Conservation (phyloP, 306 rosid species). For the Datisca glomerata region DNA sequence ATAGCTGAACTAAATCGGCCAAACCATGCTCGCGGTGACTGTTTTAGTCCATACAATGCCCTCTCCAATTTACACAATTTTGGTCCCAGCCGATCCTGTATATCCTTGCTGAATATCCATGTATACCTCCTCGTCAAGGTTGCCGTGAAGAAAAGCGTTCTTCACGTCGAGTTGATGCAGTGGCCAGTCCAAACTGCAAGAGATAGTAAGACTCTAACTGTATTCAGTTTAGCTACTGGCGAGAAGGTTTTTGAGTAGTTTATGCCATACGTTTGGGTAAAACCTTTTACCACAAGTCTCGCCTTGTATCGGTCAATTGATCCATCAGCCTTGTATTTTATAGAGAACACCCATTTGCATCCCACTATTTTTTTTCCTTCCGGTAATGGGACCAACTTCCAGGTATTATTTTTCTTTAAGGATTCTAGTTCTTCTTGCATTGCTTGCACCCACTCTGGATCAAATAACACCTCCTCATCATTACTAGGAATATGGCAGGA, state of each 20-base stretch:
- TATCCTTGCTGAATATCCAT: too few relatives aligned
- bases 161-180: too few relatives aligned
- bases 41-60: too few relatives aligned
- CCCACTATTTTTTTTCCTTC: not conserved
- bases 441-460: not conserved
- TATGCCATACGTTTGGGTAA: not conserved
- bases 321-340: too few relatives aligned
- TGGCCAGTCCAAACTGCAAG: too few relatives aligned
- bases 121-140: too few relatives aligned
- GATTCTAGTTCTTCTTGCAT: slow-evolving; percentile 2
- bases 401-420: not conserved
- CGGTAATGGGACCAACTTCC: not conserved
- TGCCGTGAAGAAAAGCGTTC: too few relatives aligned
- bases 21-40: too few relatives aligned
- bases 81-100: too few relatives aligned
- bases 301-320: too few relatives aligned
- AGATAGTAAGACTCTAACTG: not conserved
- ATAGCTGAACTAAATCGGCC: not conserved
- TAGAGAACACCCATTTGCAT: too few relatives aligned
- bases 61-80: not conserved
- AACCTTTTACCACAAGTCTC: too few relatives aligned
- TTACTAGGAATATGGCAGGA: not conserved
- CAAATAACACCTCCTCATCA: not conserved
- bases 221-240: not conserved
- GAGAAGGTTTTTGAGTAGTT: not conserved